phyloP scores from a whole-genome alignment of 2,329 filamentous ascomycete genomes.

The Nothophoma quercina region DNA sequence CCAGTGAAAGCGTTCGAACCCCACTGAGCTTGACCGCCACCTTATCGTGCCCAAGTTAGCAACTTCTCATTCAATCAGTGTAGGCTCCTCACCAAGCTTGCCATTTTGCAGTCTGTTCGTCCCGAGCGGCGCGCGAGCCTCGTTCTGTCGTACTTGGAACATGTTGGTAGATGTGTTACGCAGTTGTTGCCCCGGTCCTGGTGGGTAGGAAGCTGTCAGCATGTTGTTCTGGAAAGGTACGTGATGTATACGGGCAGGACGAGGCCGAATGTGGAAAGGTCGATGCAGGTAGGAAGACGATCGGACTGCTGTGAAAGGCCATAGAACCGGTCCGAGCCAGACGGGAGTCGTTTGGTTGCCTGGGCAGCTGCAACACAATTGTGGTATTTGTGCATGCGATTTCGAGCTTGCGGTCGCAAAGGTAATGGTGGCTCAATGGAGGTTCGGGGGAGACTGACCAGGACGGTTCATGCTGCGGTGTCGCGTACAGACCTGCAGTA shows the following conservation, averaged over 20 bases:
- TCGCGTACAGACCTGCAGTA: conserved; percentile 24
- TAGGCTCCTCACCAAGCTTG: conserved; percentile 57
- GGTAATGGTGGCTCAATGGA: conserved; percentile 31
- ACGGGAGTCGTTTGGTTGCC: background rate
- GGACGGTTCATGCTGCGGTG: conserved; percentile 56
- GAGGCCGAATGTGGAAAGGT: background rate
- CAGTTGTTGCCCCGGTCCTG: conserved; percentile 60
- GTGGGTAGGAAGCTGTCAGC: conserved; percentile 21
- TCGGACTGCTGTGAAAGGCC: background rate
- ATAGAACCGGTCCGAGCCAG: background rate
- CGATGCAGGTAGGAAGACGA: background rate
- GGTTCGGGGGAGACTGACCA: conserved; percentile 49
- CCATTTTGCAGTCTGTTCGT: conserved; percentile 61
- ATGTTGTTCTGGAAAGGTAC: too few species aligned
- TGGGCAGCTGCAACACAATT: conserved; percentile 6
- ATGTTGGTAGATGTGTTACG: conserved; percentile 61
- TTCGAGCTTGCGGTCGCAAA: conserved; percentile 22
- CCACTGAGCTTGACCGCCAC: conserved; percentile 62
- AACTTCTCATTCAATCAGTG: background rate
- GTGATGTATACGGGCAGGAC: background rate
- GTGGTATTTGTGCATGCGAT: conserved; percentile 18
- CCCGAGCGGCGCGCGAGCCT: conserved; percentile 57
- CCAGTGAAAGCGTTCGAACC: conserved; percentile 57
- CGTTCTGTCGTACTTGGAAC: conserved; percentile 58
- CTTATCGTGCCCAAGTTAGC: conserved; percentile 45